A percentile compares a stretch with the other conserved stretches of the same genome.
These are phyloP conservation scores for Leccinum barrowsii DNA, from an alignment of 768 basidiomycete species.

Conservation along the genomic window DNA sequence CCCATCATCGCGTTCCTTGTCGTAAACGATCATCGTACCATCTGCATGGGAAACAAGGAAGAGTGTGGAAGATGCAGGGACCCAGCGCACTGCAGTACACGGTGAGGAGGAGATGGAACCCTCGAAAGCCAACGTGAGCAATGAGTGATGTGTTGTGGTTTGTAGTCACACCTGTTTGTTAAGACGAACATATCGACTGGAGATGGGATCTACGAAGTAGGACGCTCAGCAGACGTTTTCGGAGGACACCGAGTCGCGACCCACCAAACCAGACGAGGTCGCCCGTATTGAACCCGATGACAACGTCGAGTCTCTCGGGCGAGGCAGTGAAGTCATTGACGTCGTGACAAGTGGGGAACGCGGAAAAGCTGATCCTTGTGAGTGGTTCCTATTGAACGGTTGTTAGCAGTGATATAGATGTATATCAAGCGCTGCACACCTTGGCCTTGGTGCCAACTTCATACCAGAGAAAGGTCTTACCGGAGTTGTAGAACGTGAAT, in stretches of 20 bases:
- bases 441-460: slow-evolving; percentile 84
- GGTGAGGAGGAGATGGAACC: slow-evolving; percentile 77
- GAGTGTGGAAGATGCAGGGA: slow-evolving; percentile 72
- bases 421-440: slow-evolving; percentile 40
- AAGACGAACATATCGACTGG: slow-evolving; percentile 76
- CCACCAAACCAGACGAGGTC: slow-evolving; percentile 94
- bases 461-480: slow-evolving; percentile 81
- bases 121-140: slow-evolving; percentile 31
- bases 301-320: slow-evolving; percentile 75
- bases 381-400: slow-evolving; percentile 72
- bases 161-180: slow-evolving; percentile 68
- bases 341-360: slow-evolving; percentile 88
- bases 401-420: slow-evolving; percentile 6
- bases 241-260: slow-evolving; percentile 18
- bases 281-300: slow-evolving; percentile 93
- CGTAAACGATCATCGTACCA: slow-evolving; percentile 85
- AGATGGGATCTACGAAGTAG: slow-evolving; percentile 60
- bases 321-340: slow-evolving; percentile 78
- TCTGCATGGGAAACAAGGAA: slow-evolving; percentile 88
- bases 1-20: slow-evolving; percentile 88
- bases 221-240: slow-evolving; percentile 2
- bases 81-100: slow-evolving; percentile 90
- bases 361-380: slow-evolving; percentile 78
- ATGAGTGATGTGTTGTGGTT: not conserved
- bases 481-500: slow-evolving; percentile 85